Evolutionary conservation across 495 filamentous ascomycete species (phyloP), one percentile per base, ranked within the genome.

Genomic region (Sordaria brevicollis): DNA sequence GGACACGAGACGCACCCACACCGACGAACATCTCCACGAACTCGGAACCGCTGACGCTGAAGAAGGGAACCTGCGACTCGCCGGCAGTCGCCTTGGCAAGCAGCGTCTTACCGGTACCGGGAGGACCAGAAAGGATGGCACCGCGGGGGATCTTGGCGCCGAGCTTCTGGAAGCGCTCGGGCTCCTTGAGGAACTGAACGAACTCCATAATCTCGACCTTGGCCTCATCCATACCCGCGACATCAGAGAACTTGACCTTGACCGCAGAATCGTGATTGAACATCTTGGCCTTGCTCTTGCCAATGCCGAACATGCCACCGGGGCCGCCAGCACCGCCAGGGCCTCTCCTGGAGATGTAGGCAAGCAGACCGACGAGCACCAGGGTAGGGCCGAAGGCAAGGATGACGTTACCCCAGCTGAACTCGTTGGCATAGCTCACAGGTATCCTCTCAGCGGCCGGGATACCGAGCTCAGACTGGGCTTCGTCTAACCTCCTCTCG

Each of bases 1-100:
- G 88, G 49, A 99, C 95, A 76, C 95, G 88, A 10, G 93, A 97
- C 37, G 95, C 91, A 82, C 95, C 95, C 67, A 99, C 95, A 86
- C 95, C 95, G 49, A 99, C 95, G 75, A 98, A 99, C 93, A 99
- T 98, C 81, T 99, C 95, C 41, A 99, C 93, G 74, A 99, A 99
- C 76, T 99, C 95, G 29, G 95, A 99, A 75, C 95, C 95, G 80
- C 93, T 97, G 79, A 98, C 96, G 75, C 90, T 97, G 86, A 92
- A 99, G 86, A 99, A 99, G 15, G 95, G 95, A 33, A 99, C 95
- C 43, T 90, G 87, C n/a, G 95, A 97, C 81, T 99, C 95, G 76
- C 95, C 95, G 39, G 95, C 95, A 10, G 95, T 99, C 31, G 95
- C 95, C 82, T 99, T 99, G 54, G 95, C 95, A 49, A 99, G 87